Percentiles rank a stretch among this genome's conserved stretches.
Evolutionary conservation across 2,329 filamentous ascomycete species (phyloP).

Genomic region (Scopulariopsis brevicaulis): DNA sequence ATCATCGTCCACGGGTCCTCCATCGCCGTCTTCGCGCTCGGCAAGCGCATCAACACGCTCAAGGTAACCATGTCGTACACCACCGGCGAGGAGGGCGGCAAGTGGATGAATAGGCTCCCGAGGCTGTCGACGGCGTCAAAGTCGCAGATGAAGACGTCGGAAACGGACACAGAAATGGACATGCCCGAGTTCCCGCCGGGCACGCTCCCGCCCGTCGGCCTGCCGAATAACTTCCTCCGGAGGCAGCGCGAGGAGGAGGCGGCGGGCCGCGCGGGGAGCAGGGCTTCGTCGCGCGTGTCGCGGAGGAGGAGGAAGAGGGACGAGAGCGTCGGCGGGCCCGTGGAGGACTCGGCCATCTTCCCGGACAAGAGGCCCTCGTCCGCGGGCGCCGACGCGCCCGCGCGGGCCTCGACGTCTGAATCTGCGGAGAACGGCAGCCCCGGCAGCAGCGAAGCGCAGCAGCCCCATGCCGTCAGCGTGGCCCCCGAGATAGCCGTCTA

Average conservation of each 20-base stretch:
- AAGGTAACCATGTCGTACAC: slow-evolving; percentile 96
- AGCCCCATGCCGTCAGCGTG: neutral
- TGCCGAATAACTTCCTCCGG: slow-evolving; percentile 68
- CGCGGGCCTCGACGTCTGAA: neutral
- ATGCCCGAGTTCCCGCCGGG: slow-evolving; percentile 53
- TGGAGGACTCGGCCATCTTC: slow-evolving; percentile 80
- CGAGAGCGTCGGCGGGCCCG: slow-evolving; percentile 65
- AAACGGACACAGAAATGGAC: slow-evolving; percentile 58
- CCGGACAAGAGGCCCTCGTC: slow-evolving; percentile 31
- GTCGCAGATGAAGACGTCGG: slow-evolving; percentile 75
- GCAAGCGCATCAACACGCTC: slow-evolving; percentile 95
- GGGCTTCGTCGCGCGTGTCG: slow-evolving; percentile 48
- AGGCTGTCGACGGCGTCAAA: slow-evolving; percentile 55
- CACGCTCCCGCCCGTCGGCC: slow-evolving; percentile 57
- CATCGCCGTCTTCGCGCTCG: slow-evolving; percentile 91
- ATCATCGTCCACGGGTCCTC: slow-evolving; percentile 97
- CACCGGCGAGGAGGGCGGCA: slow-evolving; percentile 68
- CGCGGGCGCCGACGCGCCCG: slow-evolving; percentile 2
- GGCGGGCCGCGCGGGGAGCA: slow-evolving; percentile 38
- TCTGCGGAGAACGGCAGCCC: neutral
- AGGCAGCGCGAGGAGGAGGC: slow-evolving; percentile 70
- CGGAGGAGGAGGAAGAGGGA: slow-evolving; percentile 56
- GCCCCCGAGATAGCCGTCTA: slow-evolving; percentile 51
- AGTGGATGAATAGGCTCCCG: slow-evolving; percentile 89
- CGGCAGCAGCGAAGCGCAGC: neutral